Evolutionary conservation across 257 asterid genomes (phyloP).

Genomic region (Thymus quinquecostatus): DNA sequence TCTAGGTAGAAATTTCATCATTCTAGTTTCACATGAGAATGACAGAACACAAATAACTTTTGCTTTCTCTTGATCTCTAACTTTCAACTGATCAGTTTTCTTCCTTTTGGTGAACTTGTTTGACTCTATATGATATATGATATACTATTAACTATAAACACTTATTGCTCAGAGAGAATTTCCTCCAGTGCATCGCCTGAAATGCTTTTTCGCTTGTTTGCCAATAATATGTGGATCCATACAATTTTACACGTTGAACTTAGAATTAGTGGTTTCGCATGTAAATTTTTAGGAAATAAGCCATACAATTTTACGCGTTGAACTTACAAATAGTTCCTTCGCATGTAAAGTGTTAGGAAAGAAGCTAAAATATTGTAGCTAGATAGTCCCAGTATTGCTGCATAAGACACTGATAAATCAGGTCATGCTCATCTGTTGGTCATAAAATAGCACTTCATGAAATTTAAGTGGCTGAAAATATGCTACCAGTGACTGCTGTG

Average conservation of each 20-base stretch:
- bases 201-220: background rate
- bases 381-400: background rate
- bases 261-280: background rate
- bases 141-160: background rate
- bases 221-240: conserved; percentile 11
- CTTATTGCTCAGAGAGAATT: no score
- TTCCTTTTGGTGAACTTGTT: conserved; percentile 8
- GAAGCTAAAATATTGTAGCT: background rate
- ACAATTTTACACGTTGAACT: background rate
- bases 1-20: conserved; percentile 60
- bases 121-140: conserved; percentile 4
- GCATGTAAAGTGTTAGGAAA: no score
- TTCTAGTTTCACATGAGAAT: conserved; percentile 22
- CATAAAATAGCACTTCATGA: conserved; percentile 6
- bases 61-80: background rate
- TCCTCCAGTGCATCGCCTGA: no score
- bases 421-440: background rate
- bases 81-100: conserved; percentile 12
- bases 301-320: background rate
- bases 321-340: no score
- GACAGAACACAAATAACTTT: conserved; percentile 17
- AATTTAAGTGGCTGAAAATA: conserved; percentile 15
- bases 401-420: background rate
- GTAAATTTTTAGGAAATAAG: background rate
- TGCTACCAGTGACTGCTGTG: background rate